Base-by-base conservation (phyloP, 371 early-diverging fungal species). In the Actinomucor elegans region DNA sequence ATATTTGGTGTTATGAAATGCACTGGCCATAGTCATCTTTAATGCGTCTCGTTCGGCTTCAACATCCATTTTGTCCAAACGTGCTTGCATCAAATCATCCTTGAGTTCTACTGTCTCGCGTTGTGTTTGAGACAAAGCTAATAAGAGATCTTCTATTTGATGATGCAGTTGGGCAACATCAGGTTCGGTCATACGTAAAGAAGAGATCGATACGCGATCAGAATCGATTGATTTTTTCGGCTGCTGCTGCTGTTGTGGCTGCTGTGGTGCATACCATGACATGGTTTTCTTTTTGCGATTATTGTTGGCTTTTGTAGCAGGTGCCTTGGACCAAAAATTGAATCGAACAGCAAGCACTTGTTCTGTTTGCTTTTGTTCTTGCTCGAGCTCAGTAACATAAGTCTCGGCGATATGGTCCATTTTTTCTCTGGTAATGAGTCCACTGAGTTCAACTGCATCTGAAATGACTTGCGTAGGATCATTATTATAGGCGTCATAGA, bases 401-500 rank as follows among this genome's bases (percentile, higher is more conserved):
- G 84, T 76, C 14, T 77, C 80, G 3, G 91, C 86, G 18, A 95
- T 75, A 26, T 81, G 74, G 50, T 86, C 93, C 55, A 97, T 72
- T 42, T 85, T 86, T n/a, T 61, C 67, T 26, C 83, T 82, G 6
- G 89, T 83, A 36, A 96, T 87, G 1, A 79, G 73, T 0, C 71
- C 67, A 44, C 80, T 77, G 9, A 96, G 77, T 6, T 77, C 64
- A 63, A 88, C 83, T 0, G 96, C 94, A 51, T 94, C 93, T 37
- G 74, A 67, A 48, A 97, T 86, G 32, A 96, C 80, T 37, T 74
- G 74, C 14, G 76, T 71, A 11, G 89, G 84, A 47, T 85, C 71
- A 40, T 86, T 82, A n/a, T 78, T 69, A 64, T 85, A 88, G 10
- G 85, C 71, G 31, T 90, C 91, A 59, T 93, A 94, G 18, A 96